phyloP scores from a whole-genome alignment of 2,329 filamentous ascomycete species.

The Neurospora crassa region DNA sequence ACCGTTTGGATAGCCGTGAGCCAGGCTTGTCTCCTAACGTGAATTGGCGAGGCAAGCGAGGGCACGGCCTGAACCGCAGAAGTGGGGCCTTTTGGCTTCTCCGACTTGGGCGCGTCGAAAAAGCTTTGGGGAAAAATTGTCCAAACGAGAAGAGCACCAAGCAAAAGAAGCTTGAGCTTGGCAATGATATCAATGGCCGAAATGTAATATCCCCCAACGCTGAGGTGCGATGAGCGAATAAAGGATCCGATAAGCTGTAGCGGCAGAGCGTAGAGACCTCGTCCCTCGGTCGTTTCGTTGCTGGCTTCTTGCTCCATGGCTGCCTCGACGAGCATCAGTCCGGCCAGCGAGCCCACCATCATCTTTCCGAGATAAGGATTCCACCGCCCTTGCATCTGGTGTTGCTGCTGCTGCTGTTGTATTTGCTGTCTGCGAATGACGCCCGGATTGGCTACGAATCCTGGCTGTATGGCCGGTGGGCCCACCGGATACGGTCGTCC shows the following conservation, averaged over 20 bases:
- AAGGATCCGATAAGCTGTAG: constrained; percentile 43
- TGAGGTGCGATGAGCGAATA: constrained; percentile 39
- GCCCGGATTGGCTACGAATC: constrained; percentile 30
- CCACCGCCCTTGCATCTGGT: constrained; percentile 42
- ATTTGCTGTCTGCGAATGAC: constrained; percentile 47
- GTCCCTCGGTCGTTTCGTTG: constrained; percentile 52
- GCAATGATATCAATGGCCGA: constrained; percentile 35
- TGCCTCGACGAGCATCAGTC: constrained; percentile 84
- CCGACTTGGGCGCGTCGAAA: constrained; percentile 40
- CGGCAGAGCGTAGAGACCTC: constrained; percentile 58
- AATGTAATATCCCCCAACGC: constrained; percentile 44
- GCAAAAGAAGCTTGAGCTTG: constrained; percentile 42
- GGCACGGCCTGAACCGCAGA: constrained; percentile 46
- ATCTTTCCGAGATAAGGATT: constrained; percentile 61
- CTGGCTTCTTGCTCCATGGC: constrained; percentile 57
- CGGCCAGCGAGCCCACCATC: constrained; percentile 87
- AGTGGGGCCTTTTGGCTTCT: constrained; percentile 25
- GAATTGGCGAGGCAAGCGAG: constrained; percentile 70
- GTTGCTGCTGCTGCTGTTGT: constrained; percentile 39
- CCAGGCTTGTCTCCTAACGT: constrained; percentile 83
- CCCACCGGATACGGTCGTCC: constrained; percentile 41
- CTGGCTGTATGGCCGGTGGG: constrained; percentile 22
- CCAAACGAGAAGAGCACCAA: constrained; percentile 46
- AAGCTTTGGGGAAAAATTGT: constrained; percentile 41
- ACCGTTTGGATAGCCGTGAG: constrained; percentile 87